Base-by-base conservation (phyloP, 768 basidiomycete genomes). In the Leccinum aurantiacum region DNA sequence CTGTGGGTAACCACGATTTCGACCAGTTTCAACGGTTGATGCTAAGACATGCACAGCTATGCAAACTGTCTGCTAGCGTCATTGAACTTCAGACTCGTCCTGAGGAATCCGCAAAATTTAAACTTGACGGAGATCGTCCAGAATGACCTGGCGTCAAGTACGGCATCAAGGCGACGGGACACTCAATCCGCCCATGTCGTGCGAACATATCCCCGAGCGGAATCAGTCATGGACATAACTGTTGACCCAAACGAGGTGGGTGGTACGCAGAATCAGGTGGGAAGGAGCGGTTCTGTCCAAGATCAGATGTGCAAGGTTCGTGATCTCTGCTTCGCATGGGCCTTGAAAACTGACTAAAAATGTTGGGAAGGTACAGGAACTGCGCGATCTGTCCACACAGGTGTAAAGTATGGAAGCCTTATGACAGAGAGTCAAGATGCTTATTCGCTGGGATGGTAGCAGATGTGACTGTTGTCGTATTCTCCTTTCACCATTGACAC, bases 61-160 rank as follows among this genome's bases (percentile, higher is more conserved):
- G 53, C 60, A 57, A 67, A 64, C 29, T 57, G 53, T 38, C 15
- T 38, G 37, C 37, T 38, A 3, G 37, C 62, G n/a, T 46, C 60
- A 0, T 19, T 67, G 48, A 67, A 67, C 19, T 52, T 56, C 22
- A 31, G 56, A 24, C 56, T 56, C 3, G 22, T 57, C 13, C 48
- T 57, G 8, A 35, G 56, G 22, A 25, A 3, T 15, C 49, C n/a
- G 24, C 11, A 3, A 5, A 57, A 25, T 25, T n/a, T 24, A 6
- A 14, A 14, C 13, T 2, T 27, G 33, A 57, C 49, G 1, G 11
- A 4, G 6, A 57, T 37, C 4, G 50, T 53, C 17, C 35, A 7
- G 22, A 13, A 53, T 2, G 33, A 57, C 24, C 1, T 15, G 56
- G 7, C 31, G 10, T 11, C 31, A 31, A 11, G 17, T 17, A 17